Base-by-base conservation (phyloP, 805 yeast genomes). In the Monosporozyma solicola region DNA sequence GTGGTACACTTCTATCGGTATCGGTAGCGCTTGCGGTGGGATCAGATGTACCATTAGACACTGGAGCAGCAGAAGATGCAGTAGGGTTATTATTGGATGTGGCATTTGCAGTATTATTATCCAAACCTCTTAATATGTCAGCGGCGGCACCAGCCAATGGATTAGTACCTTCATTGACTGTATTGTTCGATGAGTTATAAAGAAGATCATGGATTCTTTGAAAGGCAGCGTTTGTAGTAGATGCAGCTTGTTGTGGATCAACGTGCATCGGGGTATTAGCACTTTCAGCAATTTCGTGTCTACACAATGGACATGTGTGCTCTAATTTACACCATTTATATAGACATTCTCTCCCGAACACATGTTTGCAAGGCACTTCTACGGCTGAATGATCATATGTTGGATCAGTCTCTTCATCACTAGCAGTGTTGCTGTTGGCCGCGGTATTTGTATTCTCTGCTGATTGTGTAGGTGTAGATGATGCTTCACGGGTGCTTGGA, bases 321-420 rank as follows among this genome's bases (percentile, higher is more conserved):
- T 85, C 83, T 25, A 79, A 71, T 55, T 77, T 78, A 50, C 92
- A 78, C 99, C 99, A 92, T 60, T 85, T 87, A 54, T 75, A 79
- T 25, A 90, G 72, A 72, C 99, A 92, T n/a, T 80, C 78, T 56
- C 83, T 77, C 6, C 99, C 98, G 73, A 94, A 92, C 0, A 82
- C 64, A 64, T 92, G 99, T 8, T 82, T 82, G 67, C 99, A 92
- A 0, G 96, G 94, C 78, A 92, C 74, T 54, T 77, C 72, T 1
- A 86, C 74, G 0, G 97, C 85, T 3, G 76, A 67, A 65, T 94
- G 97, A 6, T 65, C 61, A 58, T 72, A 77, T 10, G 53, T 54
- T 20, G 59, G 60, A 5, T 59, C 41, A 2, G 53, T 52, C n/a
- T 56, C 59, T 9, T 55, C 63, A 9, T 52, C 58, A 46, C 50